Evolutionary conservation across 2,329 filamentous ascomycete species (phyloP).

Genomic region (Colletotrichum lentis): DNA sequence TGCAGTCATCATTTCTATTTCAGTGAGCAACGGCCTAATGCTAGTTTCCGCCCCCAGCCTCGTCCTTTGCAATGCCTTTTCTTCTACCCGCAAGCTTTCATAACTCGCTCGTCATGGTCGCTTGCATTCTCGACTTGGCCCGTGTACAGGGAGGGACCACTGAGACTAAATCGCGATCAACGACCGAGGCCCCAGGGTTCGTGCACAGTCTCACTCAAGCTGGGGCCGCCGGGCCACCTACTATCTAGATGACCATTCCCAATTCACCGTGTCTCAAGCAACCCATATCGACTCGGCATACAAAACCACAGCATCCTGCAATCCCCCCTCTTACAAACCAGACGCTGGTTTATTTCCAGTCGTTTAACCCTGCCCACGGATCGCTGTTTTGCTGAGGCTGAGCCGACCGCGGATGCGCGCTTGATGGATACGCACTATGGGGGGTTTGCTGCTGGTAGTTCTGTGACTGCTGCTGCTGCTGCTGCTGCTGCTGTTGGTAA

Average conservation of each 20-base stretch:
- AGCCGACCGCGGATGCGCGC: conserved; percentile 44
- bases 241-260: not conserved
- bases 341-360: conserved; percentile 56
- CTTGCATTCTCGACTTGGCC: not conserved
- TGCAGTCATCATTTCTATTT: conserved; percentile 4
- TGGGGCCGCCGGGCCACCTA: not conserved
- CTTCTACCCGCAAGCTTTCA: not conserved
- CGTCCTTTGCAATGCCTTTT: not conserved
- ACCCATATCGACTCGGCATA: not conserved
- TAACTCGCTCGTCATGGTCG: not conserved
- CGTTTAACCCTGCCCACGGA: conserved; percentile 62
- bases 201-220: conserved; percentile 16
- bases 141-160: not conserved
- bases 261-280: not conserved
- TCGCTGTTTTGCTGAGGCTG: conserved; percentile 55
- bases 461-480: conserved; percentile 45
- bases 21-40: not conserved
- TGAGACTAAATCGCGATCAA: conserved; percentile 6
- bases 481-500: conserved; percentile 44
- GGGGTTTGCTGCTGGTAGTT: conserved; percentile 43
- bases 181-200: conserved; percentile 17
- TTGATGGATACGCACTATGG: conserved; percentile 45
- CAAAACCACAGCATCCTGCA: not conserved
- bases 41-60: not conserved
- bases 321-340: not conserved